Evolutionary conservation across 805 yeast genomes (phyloP).

Genomic region (Suhomyces xylopsoci): DNA sequence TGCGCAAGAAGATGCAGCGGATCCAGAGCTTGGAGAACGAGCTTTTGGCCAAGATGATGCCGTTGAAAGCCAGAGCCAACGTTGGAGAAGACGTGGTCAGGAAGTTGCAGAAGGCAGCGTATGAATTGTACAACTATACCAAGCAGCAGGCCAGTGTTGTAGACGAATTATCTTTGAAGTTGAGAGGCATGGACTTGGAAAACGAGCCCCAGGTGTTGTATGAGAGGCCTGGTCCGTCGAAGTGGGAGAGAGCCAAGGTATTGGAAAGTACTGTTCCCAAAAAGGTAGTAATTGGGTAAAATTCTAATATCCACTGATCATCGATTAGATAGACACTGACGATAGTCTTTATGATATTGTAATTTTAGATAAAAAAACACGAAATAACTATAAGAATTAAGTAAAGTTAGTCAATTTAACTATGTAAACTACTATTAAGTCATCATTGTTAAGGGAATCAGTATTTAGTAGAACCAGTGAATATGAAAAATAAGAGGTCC

Average conservation of each 20-base stretch:
- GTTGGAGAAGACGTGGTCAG: constrained; percentile 16
- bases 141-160: constrained; percentile 12
- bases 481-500: no score
- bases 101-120: constrained; percentile 28
- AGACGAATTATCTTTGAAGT: constrained; percentile 9
- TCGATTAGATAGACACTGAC: no score
- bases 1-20: constrained; percentile 25
- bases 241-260: not conserved
- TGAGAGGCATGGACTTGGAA: not conserved
- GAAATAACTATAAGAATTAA: no score
- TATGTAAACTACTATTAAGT: no score
- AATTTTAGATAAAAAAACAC: no score
- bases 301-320: no score
- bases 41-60: constrained; percentile 25
- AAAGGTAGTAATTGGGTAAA: not conserved
- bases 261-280: not conserved
- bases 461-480: no score
- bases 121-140: constrained; percentile 22
- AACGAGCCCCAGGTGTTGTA: not conserved
- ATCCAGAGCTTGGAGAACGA: constrained; percentile 23
- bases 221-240: not conserved
- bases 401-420: no score
- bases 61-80: constrained; percentile 27
- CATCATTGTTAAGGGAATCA: no score
- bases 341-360: no score